Percentiles rank a stretch among this genome's conserved stretches.
Conservation (phyloP, 2,329 filamentous ascomycete species). For the Colletotrichum phormii region DNA sequence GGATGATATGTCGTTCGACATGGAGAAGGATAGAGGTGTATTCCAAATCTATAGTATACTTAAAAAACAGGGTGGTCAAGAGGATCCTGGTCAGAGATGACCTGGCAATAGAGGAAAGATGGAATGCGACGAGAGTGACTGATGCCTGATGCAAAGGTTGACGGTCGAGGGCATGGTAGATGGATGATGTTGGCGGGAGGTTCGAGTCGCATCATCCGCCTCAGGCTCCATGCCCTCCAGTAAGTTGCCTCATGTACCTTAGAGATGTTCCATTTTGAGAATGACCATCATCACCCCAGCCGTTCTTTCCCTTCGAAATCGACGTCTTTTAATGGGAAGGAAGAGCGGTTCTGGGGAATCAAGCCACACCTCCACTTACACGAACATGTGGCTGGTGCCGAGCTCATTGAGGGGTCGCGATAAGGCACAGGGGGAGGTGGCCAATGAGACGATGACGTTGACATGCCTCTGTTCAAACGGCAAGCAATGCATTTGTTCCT, state of each 20-base stretch:
- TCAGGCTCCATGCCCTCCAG: not conserved
- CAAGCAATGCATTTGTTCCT: not conserved
- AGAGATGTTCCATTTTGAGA: not conserved
- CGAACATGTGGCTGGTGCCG: not conserved
- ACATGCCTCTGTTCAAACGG: not conserved
- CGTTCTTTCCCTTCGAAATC: not conserved
- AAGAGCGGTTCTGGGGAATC: not conserved
- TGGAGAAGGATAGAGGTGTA: not conserved
- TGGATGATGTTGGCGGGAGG: not conserved
- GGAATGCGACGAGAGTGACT: not conserved
- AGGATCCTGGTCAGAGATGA: not conserved
- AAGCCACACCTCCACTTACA: constrained; percentile 16
- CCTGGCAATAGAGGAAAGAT: not conserved
- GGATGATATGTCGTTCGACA: not conserved
- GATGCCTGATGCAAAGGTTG: not conserved
- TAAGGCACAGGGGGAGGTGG: not conserved
- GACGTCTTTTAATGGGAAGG: not conserved
- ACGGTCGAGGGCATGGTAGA: not conserved
- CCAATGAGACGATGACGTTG: constrained; percentile 8
- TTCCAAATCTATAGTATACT: not conserved
- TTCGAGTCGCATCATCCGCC: not conserved
- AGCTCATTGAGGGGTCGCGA: not conserved
- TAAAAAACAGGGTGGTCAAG: not conserved
- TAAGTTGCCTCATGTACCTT: not conserved
- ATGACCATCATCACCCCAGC: not conserved